A percentile compares a stretch with the other conserved stretches of the same genome.
Conservation (phyloP, 177 flowering plant genomes). For the Vitis hybrid region DNA sequence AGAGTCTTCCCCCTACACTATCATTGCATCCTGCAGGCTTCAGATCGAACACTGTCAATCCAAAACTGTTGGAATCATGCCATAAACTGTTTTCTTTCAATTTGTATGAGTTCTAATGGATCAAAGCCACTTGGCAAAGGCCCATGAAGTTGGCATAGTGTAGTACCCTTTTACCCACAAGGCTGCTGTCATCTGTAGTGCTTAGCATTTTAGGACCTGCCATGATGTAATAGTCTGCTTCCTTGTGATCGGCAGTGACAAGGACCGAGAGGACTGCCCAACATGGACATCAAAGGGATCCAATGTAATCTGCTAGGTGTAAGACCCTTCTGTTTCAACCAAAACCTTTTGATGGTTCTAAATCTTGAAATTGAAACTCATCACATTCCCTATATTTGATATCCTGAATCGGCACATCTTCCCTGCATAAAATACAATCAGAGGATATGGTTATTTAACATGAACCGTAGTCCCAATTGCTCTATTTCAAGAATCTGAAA, state of each 20-base stretch:
- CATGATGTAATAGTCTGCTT: slow-evolving; percentile 51
- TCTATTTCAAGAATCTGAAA: too few relatives aligned
- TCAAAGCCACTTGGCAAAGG: slow-evolving; percentile 16
- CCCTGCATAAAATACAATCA: too few relatives aligned
- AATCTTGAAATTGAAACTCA: slow-evolving; percentile 59
- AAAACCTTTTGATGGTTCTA: slow-evolving; percentile 54
- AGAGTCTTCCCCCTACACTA: too few relatives aligned
- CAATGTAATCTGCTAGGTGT: slow-evolving; percentile 46
- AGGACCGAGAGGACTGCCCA: slow-evolving; percentile 73
- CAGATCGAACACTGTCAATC: too few relatives aligned
- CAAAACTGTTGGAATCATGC: too few relatives aligned
- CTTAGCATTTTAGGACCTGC: slow-evolving; percentile 49
- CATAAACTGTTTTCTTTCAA: too few relatives aligned
- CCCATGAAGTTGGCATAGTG: slow-evolving; percentile 44
- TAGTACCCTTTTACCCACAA: slow-evolving; percentile 34
- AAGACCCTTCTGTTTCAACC: slow-evolving; percentile 75
- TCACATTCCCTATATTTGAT: slow-evolving; percentile 21
- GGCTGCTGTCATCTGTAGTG: not conserved
- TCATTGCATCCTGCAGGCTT: too few relatives aligned
- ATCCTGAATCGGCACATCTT: too few relatives aligned
- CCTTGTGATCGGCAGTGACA: slow-evolving; percentile 45
- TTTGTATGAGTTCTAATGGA: too few relatives aligned
- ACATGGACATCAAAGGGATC: slow-evolving; percentile 68
- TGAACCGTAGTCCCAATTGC: too few relatives aligned
- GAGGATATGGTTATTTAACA: too few relatives aligned